Conservation (phyloP, 768 basidiomycete genomes). For the Pleurotus salmoneostramineus region DNA sequence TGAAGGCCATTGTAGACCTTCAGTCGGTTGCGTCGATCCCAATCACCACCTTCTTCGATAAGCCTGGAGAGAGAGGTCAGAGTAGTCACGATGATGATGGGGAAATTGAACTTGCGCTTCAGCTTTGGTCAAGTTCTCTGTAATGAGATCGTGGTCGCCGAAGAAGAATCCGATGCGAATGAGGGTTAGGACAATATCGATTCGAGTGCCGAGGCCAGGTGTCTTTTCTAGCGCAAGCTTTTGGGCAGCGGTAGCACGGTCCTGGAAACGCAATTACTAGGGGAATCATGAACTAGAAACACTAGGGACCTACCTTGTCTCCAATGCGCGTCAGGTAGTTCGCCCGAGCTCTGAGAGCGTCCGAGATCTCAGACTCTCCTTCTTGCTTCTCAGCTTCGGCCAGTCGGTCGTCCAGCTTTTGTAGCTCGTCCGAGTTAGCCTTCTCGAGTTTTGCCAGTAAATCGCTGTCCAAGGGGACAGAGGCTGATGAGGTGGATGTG, state of each 20-base stretch:
- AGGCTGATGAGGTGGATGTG: slow-evolving; percentile 41
- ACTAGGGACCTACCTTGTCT: slow-evolving; percentile 51
- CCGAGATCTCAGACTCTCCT: slow-evolving; percentile 91
- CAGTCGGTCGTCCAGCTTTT: slow-evolving; percentile 71
- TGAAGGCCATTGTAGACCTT: slow-evolving; percentile 94
- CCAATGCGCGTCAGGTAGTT: slow-evolving; percentile 87
- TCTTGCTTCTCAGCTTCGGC: slow-evolving; percentile 87
- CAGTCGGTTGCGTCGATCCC: slow-evolving; percentile 94
- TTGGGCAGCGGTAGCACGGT: slow-evolving; percentile 76
- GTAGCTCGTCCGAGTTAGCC: slow-evolving; percentile 69
- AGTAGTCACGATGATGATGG: too few relatives aligned
- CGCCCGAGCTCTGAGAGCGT: slow-evolving; percentile 80
- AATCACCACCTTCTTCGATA: slow-evolving; percentile 95
- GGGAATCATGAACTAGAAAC: slow-evolving; percentile 20
- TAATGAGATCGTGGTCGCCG: slow-evolving; percentile 69
- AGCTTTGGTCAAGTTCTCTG: slow-evolving; percentile 69
- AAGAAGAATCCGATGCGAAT: slow-evolving; percentile 92
- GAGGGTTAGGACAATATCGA: slow-evolving; percentile 88
- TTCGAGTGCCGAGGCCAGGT: slow-evolving; percentile 87
- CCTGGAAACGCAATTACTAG: slow-evolving; percentile 36
- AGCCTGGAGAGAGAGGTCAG: slow-evolving; percentile 41
- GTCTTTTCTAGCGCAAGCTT: slow-evolving; percentile 87
- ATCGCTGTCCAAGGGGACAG: slow-evolving; percentile 43
- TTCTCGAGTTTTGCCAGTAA: slow-evolving; percentile 60
- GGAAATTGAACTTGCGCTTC: slow-evolving; percentile 54